phyloP scores from a whole-genome alignment of 2,329 filamentous ascomycete genomes.

The Claviceps maximensis region DNA sequence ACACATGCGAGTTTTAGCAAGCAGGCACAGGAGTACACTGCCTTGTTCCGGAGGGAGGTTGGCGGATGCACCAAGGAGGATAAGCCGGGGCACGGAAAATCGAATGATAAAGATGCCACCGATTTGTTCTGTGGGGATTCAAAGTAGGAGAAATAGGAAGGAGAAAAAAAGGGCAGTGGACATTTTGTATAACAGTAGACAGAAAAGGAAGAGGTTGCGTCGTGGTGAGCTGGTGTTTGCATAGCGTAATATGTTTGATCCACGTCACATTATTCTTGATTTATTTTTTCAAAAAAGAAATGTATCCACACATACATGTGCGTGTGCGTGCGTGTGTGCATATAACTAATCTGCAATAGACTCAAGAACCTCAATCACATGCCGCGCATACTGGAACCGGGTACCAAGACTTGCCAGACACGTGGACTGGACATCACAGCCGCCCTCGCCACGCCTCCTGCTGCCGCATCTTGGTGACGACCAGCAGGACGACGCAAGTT shows the following conservation, averaged over 20 bases:
- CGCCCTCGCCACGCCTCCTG: not conserved
- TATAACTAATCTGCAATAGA: too few species aligned
- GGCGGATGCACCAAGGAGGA: conserved; percentile 47
- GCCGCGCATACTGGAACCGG: too few species aligned
- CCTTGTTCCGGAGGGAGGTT: conserved; percentile 46
- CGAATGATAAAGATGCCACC: conserved; percentile 28
- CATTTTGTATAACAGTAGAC: not conserved
- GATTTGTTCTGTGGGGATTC: conserved; percentile 51
- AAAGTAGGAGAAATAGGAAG: not conserved
- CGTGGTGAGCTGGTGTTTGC: not conserved
- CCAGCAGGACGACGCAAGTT: conserved; percentile 50
- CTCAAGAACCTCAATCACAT: too few species aligned
- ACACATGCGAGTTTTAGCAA: conserved; percentile 26
- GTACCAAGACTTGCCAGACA: not conserved
- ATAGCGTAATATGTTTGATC: not conserved
- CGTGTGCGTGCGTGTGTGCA: too few species aligned
- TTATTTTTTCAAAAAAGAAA: not conserved
- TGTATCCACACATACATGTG: too few species aligned
- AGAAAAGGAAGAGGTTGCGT: too few species aligned
- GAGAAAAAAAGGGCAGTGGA: not conserved
- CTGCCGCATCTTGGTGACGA: conserved; percentile 23
- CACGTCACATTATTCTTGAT: not conserved
- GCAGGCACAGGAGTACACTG: conserved; percentile 38
- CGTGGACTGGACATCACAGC: not conserved
- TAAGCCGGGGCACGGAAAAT: conserved; percentile 8